These are phyloP conservation scores for Pseudocercospora macadamiae DNA, from an alignment of 2,329 filamentous ascomycete species.

Conservation along the genomic window DNA sequence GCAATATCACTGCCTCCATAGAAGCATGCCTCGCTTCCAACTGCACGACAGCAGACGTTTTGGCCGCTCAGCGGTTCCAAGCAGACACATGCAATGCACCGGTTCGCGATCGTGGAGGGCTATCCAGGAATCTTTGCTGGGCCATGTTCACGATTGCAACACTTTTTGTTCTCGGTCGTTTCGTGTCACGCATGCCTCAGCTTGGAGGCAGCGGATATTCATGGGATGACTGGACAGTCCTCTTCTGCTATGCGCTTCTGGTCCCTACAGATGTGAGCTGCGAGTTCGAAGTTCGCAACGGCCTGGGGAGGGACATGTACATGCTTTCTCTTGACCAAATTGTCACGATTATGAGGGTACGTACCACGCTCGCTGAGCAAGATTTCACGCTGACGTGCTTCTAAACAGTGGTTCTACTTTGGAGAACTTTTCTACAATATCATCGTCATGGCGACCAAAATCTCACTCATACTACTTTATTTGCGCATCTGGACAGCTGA, in stretches of 20 bases:
- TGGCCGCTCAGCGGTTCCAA: neutral
- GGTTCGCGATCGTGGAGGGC: constrained; percentile 4
- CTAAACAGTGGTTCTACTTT: constrained; percentile 16
- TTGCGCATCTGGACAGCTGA: constrained; percentile 18
- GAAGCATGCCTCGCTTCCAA: neutral
- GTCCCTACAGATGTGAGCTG: constrained; percentile 8
- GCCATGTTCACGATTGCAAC: constrained; percentile 10
- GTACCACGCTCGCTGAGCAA: neutral
- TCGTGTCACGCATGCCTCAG: constrained; percentile 7
- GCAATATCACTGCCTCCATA: neutral
- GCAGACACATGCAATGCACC: constrained; percentile 14
- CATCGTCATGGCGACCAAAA: constrained; percentile 17
- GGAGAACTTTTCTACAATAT: constrained; percentile 15
- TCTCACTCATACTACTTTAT: constrained; percentile 16
- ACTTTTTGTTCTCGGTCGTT: constrained; percentile 7
- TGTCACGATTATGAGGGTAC: constrained; percentile 10
- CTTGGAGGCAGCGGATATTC: constrained; percentile 18
- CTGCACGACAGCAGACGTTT: neutral
- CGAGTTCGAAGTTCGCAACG: constrained; percentile 14
- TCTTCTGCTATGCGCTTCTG: constrained; percentile 11
- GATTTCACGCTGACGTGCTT: neutral
- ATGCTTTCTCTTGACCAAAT: constrained; percentile 4
- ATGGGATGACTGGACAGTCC: constrained; percentile 16
- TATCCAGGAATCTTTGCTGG: constrained; percentile 11
- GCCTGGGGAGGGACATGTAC: constrained; percentile 16